Conservation (phyloP, 1,284 basidiomycete genomes). For the Exobasidium cylindrosporum region DNA sequence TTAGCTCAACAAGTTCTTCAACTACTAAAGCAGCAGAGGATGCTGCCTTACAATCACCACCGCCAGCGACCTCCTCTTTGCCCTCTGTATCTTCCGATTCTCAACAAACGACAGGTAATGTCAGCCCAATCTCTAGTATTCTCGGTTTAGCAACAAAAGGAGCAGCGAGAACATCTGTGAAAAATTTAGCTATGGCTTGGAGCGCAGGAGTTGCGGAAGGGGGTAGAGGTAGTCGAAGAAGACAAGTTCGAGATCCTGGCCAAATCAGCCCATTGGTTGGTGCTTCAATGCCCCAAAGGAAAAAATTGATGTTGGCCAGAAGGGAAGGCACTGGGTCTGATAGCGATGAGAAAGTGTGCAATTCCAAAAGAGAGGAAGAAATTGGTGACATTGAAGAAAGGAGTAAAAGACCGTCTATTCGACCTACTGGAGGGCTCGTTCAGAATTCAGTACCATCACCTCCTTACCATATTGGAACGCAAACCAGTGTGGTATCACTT, state of each 20-base stretch:
- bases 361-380: slow-evolving; percentile 6
- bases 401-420: neutral
- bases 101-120: neutral
- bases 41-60: neutral
- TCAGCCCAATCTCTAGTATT: neutral
- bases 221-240: slow-evolving; percentile 39
- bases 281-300: neutral
- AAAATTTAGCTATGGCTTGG: slow-evolving; percentile 53
- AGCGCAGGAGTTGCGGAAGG: slow-evolving; percentile 41
- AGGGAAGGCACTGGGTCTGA: neutral
- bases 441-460: neutral
- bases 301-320: neutral
- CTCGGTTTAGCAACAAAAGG: slow-evolving; percentile 47
- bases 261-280: neutral
- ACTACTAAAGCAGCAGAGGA: neutral
- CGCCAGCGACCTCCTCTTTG: neutral
- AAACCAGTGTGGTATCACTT: neutral
- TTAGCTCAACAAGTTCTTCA: neutral
- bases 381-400: neutral
- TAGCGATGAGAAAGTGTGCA: slow-evolving; percentile 6
- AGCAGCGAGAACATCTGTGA: slow-evolving; percentile 48
- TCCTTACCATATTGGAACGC: neutral
- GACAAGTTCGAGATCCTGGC: slow-evolving; percentile 10
- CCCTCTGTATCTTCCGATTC: slow-evolving; percentile 4
- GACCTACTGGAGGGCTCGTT: neutral